Evolutionary conservation across 1,284 basidiomycete genomes (phyloP), one percentile per base, ranked within the genome.

Genomic region (Moesziomyces antarcticus): DNA sequence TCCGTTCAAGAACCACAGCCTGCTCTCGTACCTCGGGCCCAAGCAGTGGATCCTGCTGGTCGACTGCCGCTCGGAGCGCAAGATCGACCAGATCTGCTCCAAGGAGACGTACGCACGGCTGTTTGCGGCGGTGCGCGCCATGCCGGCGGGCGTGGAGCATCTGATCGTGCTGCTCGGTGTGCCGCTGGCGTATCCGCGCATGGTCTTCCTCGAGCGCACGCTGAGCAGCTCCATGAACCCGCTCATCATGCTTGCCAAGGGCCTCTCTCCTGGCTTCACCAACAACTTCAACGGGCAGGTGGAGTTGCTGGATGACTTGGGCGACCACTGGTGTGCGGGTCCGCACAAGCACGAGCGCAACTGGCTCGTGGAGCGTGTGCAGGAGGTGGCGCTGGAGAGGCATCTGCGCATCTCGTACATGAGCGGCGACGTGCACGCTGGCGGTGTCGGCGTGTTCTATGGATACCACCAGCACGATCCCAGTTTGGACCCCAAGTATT

Each of bases 261-360:
- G 66, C 21, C 35, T 78, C 18, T 50, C 71, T 3, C 75, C 75
- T 1, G 70, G 73, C 2, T 82, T 83, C 55, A 80, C 77, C 54
- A 83, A 84, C 76, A 74, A 78, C 55, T 84, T 82, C 41, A 82
- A 84, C 57, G 83, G 81, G 27, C 74, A 82, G 35, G 83, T 81
- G 11, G 83, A 84, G 53, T 66, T 84, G 13, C 75, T 84, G 13
- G 84, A 85, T 49, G 84, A 85, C 48, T 56, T 85, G 18, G 75
- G 97, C 55, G 94, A 98, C 85, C 94, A 97, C 86, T 87, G 97
- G 83, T 85, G 84, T 55, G 84, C 85, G 1, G 79, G 67, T 21
- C 75, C 75, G 4, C 86, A 87, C 77, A 87, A 97, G 90, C 87
- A 88, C 85, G 96, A 98, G 84, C 90, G 96, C 53, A 98, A 98